Evolutionary conservation across 805 yeast species (phyloP).

Genomic region (Cyberlindnera mississippiensis): DNA sequence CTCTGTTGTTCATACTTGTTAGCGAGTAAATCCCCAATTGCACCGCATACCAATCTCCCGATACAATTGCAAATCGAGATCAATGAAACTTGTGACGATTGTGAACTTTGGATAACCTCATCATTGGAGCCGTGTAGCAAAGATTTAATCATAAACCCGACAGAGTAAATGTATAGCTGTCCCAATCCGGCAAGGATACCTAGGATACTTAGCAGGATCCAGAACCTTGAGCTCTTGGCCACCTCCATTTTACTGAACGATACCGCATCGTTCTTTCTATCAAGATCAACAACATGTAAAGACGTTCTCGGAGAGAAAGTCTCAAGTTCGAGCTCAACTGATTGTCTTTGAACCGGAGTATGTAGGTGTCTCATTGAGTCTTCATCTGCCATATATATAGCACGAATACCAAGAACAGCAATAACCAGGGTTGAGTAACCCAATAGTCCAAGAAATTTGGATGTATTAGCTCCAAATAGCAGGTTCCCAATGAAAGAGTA

Average conservation of each 20-base stretch:
- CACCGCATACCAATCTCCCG: constrained; percentile 64
- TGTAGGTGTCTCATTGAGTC: constrained; percentile 6
- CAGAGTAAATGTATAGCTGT: constrained; percentile 70
- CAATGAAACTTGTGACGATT: constrained; percentile 70
- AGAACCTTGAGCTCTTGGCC: constrained; percentile 36
- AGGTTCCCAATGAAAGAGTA: constrained; percentile 53
- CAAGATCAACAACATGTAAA: neutral
- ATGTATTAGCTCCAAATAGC: constrained; percentile 56
- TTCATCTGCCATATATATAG: constrained; percentile 30
- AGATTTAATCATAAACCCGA: constrained; percentile 65
- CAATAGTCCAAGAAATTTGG: constrained; percentile 40
- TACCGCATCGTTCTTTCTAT: constrained; percentile 4
- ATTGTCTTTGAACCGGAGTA: constrained; percentile 9
- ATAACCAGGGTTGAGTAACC: constrained; percentile 40
- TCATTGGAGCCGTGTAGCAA: constrained; percentile 29
- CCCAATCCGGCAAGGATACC: constrained; percentile 63
- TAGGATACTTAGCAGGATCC: constrained; percentile 46
- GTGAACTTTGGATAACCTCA: constrained; percentile 43
- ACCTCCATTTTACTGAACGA: constrained; percentile 18
- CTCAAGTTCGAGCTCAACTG: constrained; percentile 22
- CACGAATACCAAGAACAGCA: constrained; percentile 43
- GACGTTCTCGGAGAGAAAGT: neutral
- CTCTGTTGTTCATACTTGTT: constrained; percentile 44
- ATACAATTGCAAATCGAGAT: constrained; percentile 62
- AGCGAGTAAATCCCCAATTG: constrained; percentile 56